Base-by-base conservation (phyloP, 164 flowering plant species). In the Santalum album region DNA sequence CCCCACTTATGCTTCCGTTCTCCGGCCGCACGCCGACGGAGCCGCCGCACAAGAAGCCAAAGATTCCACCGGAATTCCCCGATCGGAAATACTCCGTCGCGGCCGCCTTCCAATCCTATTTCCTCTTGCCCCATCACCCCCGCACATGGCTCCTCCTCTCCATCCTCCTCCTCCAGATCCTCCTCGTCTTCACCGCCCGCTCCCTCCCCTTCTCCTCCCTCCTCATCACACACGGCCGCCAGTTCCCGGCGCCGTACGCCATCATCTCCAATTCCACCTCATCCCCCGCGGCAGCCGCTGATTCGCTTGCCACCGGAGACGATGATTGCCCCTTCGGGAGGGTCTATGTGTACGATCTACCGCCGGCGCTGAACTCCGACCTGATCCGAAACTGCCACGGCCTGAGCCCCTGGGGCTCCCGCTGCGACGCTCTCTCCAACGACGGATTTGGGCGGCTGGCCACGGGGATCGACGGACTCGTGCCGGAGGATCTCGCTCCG, bases 341-440 rank as follows among this genome's bases (percentile, higher is more conserved):
- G 54, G 65, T 92, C 42, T 92, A 69, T 53, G 84, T 92, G 12
- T 89, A 92, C 79, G 78, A 87, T 23, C 67, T 92, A 14, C 97
- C 99, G 1, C 23, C 68, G 0, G 5, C 55, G 7, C 73, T 89
- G 65, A 92, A 92, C 69, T 35, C 22, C 11, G 83, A 84, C 0
- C 43, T 92, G 1, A 1, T 71, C n/a, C 60, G 69, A 12, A 67
- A 72, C 9, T 88, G 96, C 61, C 67, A 74, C 29, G 57, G 71
- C 0, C 46, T 91, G 35, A 75, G 68, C 57, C 95, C 95, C 0
- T 87, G 92, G 95, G 51, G 55, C 25, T 91, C 98, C 5, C 69
- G 77, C 2, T 88, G 96, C 65, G 75, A 62, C 7, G 81, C 78
- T 6, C 55, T 87, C 14, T 58, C 80, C 0, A 89, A 89, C 68